These are phyloP conservation scores for Phoma herbarum DNA, from an alignment of 2,329 filamentous ascomycete genomes.

Conservation along the genomic window DNA sequence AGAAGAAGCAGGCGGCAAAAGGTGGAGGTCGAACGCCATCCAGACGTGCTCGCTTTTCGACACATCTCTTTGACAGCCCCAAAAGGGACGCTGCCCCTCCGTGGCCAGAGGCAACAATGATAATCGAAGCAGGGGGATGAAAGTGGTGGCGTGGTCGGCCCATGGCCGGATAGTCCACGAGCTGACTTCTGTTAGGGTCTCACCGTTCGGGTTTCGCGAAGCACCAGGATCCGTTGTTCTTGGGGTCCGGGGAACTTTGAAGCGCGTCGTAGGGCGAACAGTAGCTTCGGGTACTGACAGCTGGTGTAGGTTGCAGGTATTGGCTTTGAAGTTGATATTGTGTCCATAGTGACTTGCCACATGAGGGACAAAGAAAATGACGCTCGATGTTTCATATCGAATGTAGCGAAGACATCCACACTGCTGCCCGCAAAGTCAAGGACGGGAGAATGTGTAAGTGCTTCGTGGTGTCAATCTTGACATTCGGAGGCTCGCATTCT, in stretches of 20 bases:
- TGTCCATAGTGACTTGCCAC: not conserved
- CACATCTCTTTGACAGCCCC: not conserved
- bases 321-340: not conserved
- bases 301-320: not conserved
- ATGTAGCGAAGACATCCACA: not conserved
- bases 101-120: slow-evolving; percentile 2
- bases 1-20: not conserved
- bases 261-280: not conserved
- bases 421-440: not conserved
- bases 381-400: not conserved
- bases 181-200: not conserved
- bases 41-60: slow-evolving; percentile 8
- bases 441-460: not conserved
- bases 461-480: not conserved
- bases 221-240: not conserved
- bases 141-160: not conserved
- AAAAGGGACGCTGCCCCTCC: not conserved
- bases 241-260: not conserved
- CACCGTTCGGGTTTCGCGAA: not conserved
- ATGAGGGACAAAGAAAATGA: not conserved
- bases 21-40: slow-evolving; percentile 2
- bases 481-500: not conserved
- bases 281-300: not conserved
- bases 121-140: not conserved
- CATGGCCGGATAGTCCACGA: not conserved